Evolutionary conservation across 139 green algal species (phyloP).

Genomic region (Asterochloris erici): DNA sequence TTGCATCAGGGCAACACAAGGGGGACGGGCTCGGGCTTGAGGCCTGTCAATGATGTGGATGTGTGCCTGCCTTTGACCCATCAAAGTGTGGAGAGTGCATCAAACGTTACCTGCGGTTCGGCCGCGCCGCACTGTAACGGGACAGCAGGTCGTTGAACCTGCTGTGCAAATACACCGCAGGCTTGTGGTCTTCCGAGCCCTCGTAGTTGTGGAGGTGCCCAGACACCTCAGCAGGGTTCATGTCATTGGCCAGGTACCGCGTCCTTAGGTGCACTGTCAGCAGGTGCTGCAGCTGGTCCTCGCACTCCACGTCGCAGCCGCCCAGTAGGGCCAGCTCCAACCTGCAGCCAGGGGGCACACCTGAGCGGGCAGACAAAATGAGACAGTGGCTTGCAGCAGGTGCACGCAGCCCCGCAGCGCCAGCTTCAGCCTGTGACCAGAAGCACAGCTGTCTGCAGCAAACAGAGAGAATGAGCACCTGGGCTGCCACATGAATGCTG

Average conservation of each 20-base stretch:
- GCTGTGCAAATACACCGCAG: conserved; percentile 12
- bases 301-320: neutral
- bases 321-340: conserved; percentile 1
- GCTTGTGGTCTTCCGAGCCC: conserved; percentile 7
- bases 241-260: neutral
- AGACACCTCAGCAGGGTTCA: conserved; percentile 1
- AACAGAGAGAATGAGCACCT: too few relatives aligned
- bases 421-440: too few relatives aligned
- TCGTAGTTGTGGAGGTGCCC: neutral
- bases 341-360: neutral
- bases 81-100: too few relatives aligned
- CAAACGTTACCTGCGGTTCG: neutral
- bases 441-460: too few relatives aligned
- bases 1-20: too few relatives aligned
- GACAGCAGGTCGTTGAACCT: neutral
- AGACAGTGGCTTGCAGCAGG: neutral
- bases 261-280: conserved; percentile 13
- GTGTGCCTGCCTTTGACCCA: too few relatives aligned
- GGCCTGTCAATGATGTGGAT: too few relatives aligned
- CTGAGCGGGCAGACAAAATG: neutral
- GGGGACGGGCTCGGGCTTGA: too few relatives aligned
- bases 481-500: too few relatives aligned
- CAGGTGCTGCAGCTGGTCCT: conserved; percentile 11
- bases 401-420: too few relatives aligned
- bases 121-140: neutral